Conservation (phyloP, 805 yeast genomes). For the Starmerella apicola region DNA sequence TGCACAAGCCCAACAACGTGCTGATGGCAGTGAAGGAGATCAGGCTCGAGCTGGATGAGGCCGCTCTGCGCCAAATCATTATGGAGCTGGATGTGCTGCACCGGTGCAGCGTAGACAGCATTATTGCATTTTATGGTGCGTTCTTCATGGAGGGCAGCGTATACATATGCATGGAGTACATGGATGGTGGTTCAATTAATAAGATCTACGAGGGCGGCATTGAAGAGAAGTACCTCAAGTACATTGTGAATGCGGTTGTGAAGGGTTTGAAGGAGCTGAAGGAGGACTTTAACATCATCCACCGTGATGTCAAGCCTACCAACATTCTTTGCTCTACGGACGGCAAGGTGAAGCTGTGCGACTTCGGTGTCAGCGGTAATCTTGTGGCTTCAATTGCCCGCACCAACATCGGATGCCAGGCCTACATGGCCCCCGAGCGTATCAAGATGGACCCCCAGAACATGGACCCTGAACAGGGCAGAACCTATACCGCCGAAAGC, state of each 20-base stretch:
- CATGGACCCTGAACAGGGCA: conserved; percentile 27
- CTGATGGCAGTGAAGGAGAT: conserved; percentile 97
- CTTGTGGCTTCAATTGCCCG: conserved; percentile 88
- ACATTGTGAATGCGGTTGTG: conserved; percentile 66
- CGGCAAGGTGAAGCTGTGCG: conserved; percentile 88
- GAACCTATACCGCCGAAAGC: conserved; percentile 75
- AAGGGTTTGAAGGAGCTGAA: conserved; percentile 72
- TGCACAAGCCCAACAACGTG: conserved; percentile 85
- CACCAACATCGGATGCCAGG: conserved; percentile 94
- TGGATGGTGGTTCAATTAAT: conserved; percentile 94
- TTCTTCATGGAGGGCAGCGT: conserved; percentile 96
- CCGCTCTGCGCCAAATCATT: conserved; percentile 83
- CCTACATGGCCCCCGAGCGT: conserved; percentile 98
- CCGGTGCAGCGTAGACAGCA: conserved; percentile 77
- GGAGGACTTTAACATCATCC: conserved; percentile 84
- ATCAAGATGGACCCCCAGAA: conserved; percentile 33
- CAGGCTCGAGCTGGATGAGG: conserved; percentile 79
- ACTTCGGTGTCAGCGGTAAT: conserved; percentile 93
- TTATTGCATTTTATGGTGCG: conserved; percentile 95
- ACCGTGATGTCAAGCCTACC: conserved; percentile 94
- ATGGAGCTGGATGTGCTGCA: conserved; percentile 95
- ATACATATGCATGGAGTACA: conserved; percentile 93
- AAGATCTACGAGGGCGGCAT: conserved; percentile 68
- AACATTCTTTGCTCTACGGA: conserved; percentile 69
- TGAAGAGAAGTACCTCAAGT: conserved; percentile 69